phyloP scores from a whole-genome alignment of 495 filamentous ascomycete species.

The Aspergillus mulundensis region DNA sequence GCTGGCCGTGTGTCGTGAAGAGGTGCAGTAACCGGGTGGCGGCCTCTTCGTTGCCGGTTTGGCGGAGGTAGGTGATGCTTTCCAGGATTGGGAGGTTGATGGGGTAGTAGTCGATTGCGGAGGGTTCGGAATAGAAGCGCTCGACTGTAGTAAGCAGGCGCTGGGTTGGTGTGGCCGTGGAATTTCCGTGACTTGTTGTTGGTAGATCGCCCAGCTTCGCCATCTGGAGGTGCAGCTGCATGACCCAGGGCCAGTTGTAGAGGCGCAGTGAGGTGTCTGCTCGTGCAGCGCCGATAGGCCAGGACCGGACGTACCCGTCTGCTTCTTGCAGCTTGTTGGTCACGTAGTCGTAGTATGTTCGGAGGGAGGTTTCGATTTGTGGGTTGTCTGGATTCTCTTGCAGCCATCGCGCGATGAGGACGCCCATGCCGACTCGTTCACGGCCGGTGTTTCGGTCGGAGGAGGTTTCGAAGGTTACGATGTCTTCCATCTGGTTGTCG shows the following conservation, averaged over 20 bases:
- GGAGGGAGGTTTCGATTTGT: neutral
- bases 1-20: no score
- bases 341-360: neutral
- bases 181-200: neutral
- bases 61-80: neutral
- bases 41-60: neutral
- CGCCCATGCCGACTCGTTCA: neutral
- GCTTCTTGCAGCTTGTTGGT: neutral
- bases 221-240: neutral
- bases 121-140: neutral
- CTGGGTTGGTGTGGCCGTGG: neutral
- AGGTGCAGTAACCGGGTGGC: no score
- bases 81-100: neutral
- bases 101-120: neutral
- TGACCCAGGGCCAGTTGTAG: neutral
- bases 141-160: neutral
- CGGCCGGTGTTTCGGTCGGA: conserved; percentile 3
- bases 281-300: neutral
- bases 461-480: conserved; percentile 1
- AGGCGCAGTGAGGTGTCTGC: neutral
- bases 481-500: conserved; percentile 4
- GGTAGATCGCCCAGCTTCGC: neutral
- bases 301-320: neutral
- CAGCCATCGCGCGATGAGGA: neutral
- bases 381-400: neutral